Base-by-base conservation (phyloP, 139 green algal genomes). In the Marvania coccoides region DNA sequence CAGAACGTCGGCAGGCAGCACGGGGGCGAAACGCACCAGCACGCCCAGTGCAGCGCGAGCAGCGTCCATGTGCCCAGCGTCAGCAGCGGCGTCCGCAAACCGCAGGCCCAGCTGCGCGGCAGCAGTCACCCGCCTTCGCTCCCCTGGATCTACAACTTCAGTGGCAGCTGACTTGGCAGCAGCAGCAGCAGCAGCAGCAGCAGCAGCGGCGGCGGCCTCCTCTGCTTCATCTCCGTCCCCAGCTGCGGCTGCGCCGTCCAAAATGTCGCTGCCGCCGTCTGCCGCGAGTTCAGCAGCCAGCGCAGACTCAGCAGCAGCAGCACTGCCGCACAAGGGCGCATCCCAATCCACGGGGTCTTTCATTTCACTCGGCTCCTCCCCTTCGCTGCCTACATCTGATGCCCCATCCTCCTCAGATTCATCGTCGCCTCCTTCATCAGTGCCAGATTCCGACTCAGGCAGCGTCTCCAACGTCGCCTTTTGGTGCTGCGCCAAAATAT, bases 151-250 rank as follows among this genome's bases (percentile, higher is more conserved):
- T 35, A 26, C 23, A 31, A 5, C 31, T 2, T 29, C 36, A 29
- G 36, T 19, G 23, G 60, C 7, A 23, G 36, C 36, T 14, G 9
- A 15, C 35, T 28, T 31, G 33, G 51, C 12, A 26, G 9, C 10
- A 9, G n/a, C 24, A 55, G n/a, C 23, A 19, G 57, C 30, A 48
- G 30, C 55, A 23, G 35, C 42, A 10, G 6, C 60, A 29, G 35
- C 30, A 45, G 47, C 36, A 23, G 58, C 75, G 23, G 69, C 63
- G 19, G 72, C 69, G 19, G 82, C 80, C 40, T 85, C 72, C 75
- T 95, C 14, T 24, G 29, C 48, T 13, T 7, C 45, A 23, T 60
- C 26, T 33, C n/a, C 39, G 33, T 26, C 86, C 28, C 31, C 26
- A 58, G 15, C 19, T n/a, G 5, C n/a, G n/a, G 31, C 5, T 61